These are phyloP conservation scores for Phytophthora ramorum DNA, from an alignment of 352 stramenopile species.

Conservation along the genomic window DNA sequence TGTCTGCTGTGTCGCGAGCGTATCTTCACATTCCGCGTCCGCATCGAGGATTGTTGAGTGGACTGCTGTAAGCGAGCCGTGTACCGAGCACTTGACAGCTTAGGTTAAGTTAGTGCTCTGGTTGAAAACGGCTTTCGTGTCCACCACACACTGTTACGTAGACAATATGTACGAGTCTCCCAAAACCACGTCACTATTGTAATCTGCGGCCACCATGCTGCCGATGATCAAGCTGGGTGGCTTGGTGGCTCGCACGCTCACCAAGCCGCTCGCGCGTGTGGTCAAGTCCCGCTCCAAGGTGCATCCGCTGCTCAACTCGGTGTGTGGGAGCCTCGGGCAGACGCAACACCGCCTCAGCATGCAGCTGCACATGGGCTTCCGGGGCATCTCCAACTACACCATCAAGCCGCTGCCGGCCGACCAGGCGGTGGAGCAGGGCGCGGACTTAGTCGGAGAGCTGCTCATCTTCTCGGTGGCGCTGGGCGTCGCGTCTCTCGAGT, in stretches of 20 bases:
- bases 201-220: slow-evolving; percentile 42
- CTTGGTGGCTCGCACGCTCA: slow-evolving; percentile 82
- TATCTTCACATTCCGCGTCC: slow-evolving; percentile 20
- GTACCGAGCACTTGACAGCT: slow-evolving; percentile 72
- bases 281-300: slow-evolving; percentile 91
- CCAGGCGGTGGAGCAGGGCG: slow-evolving; percentile 80
- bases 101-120: too few species aligned
- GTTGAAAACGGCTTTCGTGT: too few species aligned
- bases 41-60: slow-evolving; percentile 37
- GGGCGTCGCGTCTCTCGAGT: slow-evolving; percentile 75
- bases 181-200: not conserved
- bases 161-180: not conserved
- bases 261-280: slow-evolving; percentile 90
- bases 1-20: slow-evolving; percentile 12
- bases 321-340: slow-evolving; percentile 73
- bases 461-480: slow-evolving; percentile 85
- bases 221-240: slow-evolving; percentile 88
- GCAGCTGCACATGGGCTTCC: slow-evolving; percentile 85
- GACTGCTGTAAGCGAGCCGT: slow-evolving; percentile 53
- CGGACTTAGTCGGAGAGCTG: slow-evolving; percentile 77
- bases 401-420: slow-evolving; percentile 80
- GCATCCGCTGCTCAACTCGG: slow-evolving; percentile 60
- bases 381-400: slow-evolving; percentile 75
- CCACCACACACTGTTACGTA: not conserved
- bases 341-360: slow-evolving; percentile 67